Percentiles rank a stretch among this genome's conserved stretches.
Conservation (phyloP, 2,329 filamentous ascomycete genomes). For the Ascochyta pisi region DNA sequence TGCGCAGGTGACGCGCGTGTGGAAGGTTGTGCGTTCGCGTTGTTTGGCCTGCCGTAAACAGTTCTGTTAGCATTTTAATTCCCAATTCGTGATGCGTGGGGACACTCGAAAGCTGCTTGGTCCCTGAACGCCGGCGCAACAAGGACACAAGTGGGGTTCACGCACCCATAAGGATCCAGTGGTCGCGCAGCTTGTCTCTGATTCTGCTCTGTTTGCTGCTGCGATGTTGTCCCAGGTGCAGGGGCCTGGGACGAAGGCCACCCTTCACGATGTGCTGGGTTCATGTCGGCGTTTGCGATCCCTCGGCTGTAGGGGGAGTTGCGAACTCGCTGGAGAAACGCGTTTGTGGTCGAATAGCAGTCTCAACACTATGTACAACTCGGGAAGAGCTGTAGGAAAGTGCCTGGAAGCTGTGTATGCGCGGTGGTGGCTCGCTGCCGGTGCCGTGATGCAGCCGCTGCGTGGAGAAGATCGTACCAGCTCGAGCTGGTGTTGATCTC, state of each 20-base stretch:
- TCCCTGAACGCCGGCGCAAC: constrained; percentile 25
- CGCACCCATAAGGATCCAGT: constrained; percentile 48
- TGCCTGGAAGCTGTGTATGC: constrained; percentile 15
- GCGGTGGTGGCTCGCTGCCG: constrained; percentile 21
- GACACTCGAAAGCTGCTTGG: constrained; percentile 21
- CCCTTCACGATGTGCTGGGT: constrained; percentile 51
- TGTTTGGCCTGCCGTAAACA: constrained; percentile 36
- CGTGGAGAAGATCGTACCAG: constrained; percentile 31
- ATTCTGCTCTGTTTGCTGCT: constrained; percentile 45
- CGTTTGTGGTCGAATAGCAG: constrained; percentile 20
- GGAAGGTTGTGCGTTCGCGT: constrained; percentile 40
- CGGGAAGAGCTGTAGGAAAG: constrained; percentile 23
- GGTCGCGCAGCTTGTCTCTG: constrained; percentile 44
- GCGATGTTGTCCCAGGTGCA: constrained; percentile 52
- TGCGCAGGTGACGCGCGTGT: constrained; percentile 47
- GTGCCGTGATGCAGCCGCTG: constrained; percentile 26
- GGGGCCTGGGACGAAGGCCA: constrained; percentile 55
- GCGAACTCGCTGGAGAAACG: constrained; percentile 23
- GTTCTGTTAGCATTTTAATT: constrained; percentile 27
- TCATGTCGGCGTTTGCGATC: constrained; percentile 48
- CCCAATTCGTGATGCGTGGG: constrained; percentile 18
- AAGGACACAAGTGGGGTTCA: constrained; percentile 15
- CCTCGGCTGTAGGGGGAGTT: constrained; percentile 35
- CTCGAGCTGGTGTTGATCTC: constrained; percentile 28
- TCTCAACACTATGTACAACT: constrained; percentile 22